Evolutionary conservation across 2,329 filamentous ascomycete species (phyloP).

Genomic region (Biscogniauxia mediterranea): DNA sequence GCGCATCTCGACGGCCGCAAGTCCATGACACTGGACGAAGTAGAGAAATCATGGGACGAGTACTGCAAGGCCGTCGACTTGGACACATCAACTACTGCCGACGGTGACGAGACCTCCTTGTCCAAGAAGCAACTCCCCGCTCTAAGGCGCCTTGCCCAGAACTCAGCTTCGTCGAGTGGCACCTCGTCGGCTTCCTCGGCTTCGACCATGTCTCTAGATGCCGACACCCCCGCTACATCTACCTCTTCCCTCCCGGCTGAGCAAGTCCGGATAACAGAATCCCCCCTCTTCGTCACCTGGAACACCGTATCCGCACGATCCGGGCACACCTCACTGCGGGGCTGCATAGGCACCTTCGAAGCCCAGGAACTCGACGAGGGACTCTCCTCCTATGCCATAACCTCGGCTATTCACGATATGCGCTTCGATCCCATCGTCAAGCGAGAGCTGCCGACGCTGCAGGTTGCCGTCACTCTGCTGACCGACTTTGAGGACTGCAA

Average conservation of each 20-base stretch:
- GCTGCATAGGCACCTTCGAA: constrained; percentile 96
- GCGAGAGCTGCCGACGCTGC: constrained; percentile 55
- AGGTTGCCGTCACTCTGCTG: constrained; percentile 75
- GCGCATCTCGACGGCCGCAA: constrained; percentile 71
- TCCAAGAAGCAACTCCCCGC: constrained; percentile 33
- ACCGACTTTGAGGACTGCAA: constrained; percentile 78
- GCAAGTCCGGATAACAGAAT: constrained; percentile 41
- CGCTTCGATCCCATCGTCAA: constrained; percentile 57
- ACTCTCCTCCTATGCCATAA: constrained; percentile 77
- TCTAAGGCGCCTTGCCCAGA: constrained; percentile 23
- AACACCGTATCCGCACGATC: constrained; percentile 63
- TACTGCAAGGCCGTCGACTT: constrained; percentile 33
- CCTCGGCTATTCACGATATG: constrained; percentile 65
- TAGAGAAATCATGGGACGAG: constrained; percentile 64
- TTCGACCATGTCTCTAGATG: constrained; percentile 36
- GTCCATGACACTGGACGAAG: constrained; percentile 63
- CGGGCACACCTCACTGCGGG: constrained; percentile 70
- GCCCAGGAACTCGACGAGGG: constrained; percentile 69
- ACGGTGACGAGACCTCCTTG: constrained; percentile 25
- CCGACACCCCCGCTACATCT: constrained; percentile 45
- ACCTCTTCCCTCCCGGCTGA: constrained; percentile 39
- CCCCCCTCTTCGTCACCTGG: constrained; percentile 93
- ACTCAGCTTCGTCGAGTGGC: constrained; percentile 28
- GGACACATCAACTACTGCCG: constrained; percentile 3
- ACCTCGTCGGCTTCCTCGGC: constrained; percentile 28